Conservation (phyloP, 495 filamentous ascomycete species). For the Neurospora africana region DNA sequence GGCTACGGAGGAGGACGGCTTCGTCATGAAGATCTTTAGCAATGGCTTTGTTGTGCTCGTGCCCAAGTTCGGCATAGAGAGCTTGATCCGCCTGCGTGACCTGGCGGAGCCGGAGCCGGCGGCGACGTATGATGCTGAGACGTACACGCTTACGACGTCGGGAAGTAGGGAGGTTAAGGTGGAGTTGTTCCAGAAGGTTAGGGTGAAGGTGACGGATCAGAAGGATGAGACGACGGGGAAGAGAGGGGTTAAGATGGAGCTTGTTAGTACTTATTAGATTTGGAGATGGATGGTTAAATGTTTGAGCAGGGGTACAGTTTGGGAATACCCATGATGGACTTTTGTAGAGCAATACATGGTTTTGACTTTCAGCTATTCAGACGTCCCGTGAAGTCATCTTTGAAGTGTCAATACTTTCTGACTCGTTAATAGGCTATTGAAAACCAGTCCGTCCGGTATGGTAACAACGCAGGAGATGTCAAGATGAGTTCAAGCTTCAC, state of each 20-base stretch:
- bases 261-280: constrained; percentile 34
- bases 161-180: constrained; percentile 48
- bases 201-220: constrained; percentile 77
- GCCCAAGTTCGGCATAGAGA: constrained; percentile 89
- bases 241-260: constrained; percentile 66
- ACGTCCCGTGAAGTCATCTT: too few species aligned
- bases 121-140: constrained; percentile 71
- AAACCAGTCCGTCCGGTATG: too few species aligned
- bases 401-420: too few species aligned
- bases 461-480: too few species aligned
- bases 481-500: background rate
- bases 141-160: constrained; percentile 56
- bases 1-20: constrained; percentile 76
- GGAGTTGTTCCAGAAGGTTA: constrained; percentile 83
- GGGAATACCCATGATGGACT: background rate
- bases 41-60: constrained; percentile 97
- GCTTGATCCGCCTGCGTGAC: constrained; percentile 75
- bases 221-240: constrained; percentile 92
- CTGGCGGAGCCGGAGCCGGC: constrained; percentile 65
- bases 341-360: background rate
- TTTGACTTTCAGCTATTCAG: background rate
- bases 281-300: background rate
- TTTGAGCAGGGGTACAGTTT: background rate
- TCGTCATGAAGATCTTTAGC: constrained; percentile 91
- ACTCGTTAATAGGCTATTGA: too few species aligned